Conservation (phyloP, 306 rosid species). For the Clitoria ternatea region DNA sequence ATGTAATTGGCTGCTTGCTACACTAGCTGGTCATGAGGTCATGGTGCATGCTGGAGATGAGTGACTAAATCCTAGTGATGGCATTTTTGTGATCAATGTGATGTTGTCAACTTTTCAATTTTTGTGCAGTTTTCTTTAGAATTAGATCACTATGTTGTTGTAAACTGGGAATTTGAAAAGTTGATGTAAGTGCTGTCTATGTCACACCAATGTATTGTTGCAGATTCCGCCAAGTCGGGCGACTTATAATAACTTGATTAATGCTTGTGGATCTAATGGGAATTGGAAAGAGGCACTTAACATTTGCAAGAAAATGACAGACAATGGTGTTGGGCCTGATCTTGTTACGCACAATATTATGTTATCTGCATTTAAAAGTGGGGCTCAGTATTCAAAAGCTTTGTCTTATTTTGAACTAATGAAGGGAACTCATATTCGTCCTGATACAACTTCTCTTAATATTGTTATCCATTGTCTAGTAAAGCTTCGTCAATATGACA, state of each 20-base stretch:
- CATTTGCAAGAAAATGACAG: slow-evolving; percentile 91
- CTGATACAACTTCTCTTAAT: slow-evolving; percentile 76
- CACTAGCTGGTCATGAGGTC: slow-evolving; percentile 8
- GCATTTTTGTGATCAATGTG: not conserved
- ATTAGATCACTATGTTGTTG: not conserved
- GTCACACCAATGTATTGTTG: slow-evolving; percentile 25
- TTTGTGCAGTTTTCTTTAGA: slow-evolving; percentile 15
- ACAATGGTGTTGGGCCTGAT: slow-evolving; percentile 97
- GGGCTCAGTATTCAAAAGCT: slow-evolving; percentile 86
- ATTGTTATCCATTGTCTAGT: slow-evolving; percentile 79
- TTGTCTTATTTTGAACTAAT: slow-evolving; percentile 89
- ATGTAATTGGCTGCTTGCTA: not conserved
- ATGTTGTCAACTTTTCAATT: slow-evolving; percentile 1
- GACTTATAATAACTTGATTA: slow-evolving; percentile 89
- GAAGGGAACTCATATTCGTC: slow-evolving; percentile 83
- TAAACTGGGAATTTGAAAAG: not conserved
- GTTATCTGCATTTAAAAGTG: slow-evolving; percentile 81
- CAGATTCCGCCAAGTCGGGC: slow-evolving; percentile 92
- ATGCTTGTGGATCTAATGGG: slow-evolving; percentile 96
- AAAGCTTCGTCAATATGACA: slow-evolving; percentile 67
- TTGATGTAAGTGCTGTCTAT: slow-evolving; percentile 20
- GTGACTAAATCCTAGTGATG: not conserved
- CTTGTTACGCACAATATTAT: slow-evolving; percentile 94
- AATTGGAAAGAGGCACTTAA: slow-evolving; percentile 95
- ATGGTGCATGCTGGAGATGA: not conserved